Base-by-base conservation (phyloP, 176 grass and related monocot genomes). In the Poa annua region DNA sequence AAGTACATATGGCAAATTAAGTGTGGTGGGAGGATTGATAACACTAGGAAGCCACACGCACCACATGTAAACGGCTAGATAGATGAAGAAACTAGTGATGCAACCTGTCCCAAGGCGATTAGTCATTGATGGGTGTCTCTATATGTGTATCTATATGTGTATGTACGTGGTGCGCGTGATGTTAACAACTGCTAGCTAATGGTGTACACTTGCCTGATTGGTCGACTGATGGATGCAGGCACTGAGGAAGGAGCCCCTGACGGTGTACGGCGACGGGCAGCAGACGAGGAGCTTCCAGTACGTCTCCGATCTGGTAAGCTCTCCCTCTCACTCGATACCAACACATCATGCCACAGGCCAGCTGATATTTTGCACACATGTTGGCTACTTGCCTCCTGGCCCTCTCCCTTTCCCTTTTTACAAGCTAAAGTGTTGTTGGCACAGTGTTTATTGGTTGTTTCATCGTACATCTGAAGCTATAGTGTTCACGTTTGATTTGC, bases 241-340 rank as follows among this genome's bases (percentile, higher is more conserved):
- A 25, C 76, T 98, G 77, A 85, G 96, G 77, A 98, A 98, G 89
- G 92, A 98, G 74, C 96, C 96, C 6, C 10, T 95, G 79, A 98
- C 96, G 45, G 96, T 98, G 51, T 98, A 98, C n/a, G 96, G 96
- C 51, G 96, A 98, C 78, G 96, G 96, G 41, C 93, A 98, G 88
- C 96, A 98, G 51, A 98, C 96, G 25, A 86, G 96, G 96, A 98
- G 96, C 87, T 98, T 98, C 80, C 96, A 98, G 67, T 98, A 95
- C 83, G 92, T 98, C 56, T 98, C 96, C 63, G 96, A 98, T 82
- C 85, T 98, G 92, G 96, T 97, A 85, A 78, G 83, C 50, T 67
- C n/a, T 87, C 84, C 7, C 84, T 66, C 45, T 86, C 80, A 1
- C 6, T n/a, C 19, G 1, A 4, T 21, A 45, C 11, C 38, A 69